phyloP scores from a whole-genome alignment of 2,329 filamentous ascomycete genomes.

The Monilinia vaccinii-corymbosi region DNA sequence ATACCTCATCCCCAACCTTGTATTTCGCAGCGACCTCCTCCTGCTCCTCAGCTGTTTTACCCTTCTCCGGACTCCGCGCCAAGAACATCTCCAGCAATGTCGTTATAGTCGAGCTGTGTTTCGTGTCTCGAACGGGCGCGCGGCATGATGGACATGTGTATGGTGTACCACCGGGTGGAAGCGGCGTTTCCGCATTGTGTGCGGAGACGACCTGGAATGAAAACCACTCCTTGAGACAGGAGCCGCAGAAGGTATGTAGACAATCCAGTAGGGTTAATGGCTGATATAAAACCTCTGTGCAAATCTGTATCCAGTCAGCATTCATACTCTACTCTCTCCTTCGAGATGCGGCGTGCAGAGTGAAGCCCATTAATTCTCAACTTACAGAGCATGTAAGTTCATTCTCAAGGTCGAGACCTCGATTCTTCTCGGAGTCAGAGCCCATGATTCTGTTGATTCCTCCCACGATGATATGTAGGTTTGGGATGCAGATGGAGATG shows the following conservation, averaged over 20 bases:
- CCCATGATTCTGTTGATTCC: slow-evolving; percentile 32
- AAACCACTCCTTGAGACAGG: slow-evolving; percentile 96
- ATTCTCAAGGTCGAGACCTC: slow-evolving; percentile 68
- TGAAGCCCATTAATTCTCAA: slow-evolving; percentile 22
- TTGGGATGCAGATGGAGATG: slow-evolving; percentile 2
- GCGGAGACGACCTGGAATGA: slow-evolving; percentile 48
- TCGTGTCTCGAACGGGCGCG: slow-evolving; percentile 73
- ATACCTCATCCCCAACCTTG: slow-evolving; percentile 69
- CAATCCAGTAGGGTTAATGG: slow-evolving; percentile 88
- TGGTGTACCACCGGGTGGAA: slow-evolving; percentile 27
- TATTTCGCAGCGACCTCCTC: slow-evolving; percentile 68
- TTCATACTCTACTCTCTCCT: neutral
- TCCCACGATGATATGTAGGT: slow-evolving; percentile 2
- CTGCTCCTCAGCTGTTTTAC: slow-evolving; percentile 62
- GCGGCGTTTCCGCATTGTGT: slow-evolving; percentile 21
- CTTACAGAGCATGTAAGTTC: slow-evolving; percentile 92
- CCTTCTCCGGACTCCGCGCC: slow-evolving; percentile 67
- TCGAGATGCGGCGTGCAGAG: neutral
- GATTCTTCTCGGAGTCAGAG: slow-evolving; percentile 42
- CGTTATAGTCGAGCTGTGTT: slow-evolving; percentile 82
- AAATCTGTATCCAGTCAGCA: slow-evolving; percentile 55
- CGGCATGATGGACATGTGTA: slow-evolving; percentile 94
- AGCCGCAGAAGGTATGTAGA: slow-evolving; percentile 91
- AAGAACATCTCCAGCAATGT: slow-evolving; percentile 86
- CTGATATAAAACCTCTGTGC: slow-evolving; percentile 88